These are phyloP conservation scores for Sporothrix brasiliensis DNA, from an alignment of 2,329 filamentous ascomycete species.

Conservation along the genomic window DNA sequence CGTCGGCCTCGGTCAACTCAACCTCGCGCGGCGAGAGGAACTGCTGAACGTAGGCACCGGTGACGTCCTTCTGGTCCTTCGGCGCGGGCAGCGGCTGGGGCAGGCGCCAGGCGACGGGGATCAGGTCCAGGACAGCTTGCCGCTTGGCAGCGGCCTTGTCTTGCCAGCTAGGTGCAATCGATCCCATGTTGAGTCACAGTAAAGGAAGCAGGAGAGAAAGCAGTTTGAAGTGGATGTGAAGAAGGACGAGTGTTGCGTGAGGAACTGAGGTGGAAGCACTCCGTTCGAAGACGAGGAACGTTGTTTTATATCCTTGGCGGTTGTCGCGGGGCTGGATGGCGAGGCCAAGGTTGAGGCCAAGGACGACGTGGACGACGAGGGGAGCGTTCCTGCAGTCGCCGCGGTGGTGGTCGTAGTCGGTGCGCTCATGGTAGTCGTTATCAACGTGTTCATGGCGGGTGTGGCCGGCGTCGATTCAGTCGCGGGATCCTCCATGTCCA, in stretches of 20 bases:
- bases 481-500: constrained; percentile 11
- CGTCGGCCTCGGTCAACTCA: constrained; percentile 30
- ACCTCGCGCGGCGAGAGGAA: constrained; percentile 25
- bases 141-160: constrained; percentile 30
- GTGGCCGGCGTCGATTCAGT: not conserved
- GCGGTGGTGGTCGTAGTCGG: not conserved
- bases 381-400: not conserved
- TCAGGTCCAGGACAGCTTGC: constrained; percentile 30
- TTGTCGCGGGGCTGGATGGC: not conserved
- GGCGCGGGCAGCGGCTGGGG: constrained; percentile 23
- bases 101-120: constrained; percentile 27
- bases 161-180: constrained; percentile 27
- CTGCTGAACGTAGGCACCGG: constrained; percentile 30
- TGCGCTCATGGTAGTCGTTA: not conserved
- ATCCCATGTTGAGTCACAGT: constrained; percentile 27
- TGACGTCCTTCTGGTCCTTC: constrained; percentile 29
- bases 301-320: constrained; percentile 15
- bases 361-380: constrained; percentile 1
- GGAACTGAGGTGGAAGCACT: constrained; percentile 3
- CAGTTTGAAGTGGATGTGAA: not conserved
- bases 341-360: not conserved
- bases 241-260: constrained; percentile 6
- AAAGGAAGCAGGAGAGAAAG: not conserved
- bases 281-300: not conserved
- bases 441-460: not conserved